Evolutionary conservation across 2,329 filamentous ascomycete genomes (phyloP), one percentile per base, ranked within the genome.

Genomic region (Tolypocladium pustulatum): DNA sequence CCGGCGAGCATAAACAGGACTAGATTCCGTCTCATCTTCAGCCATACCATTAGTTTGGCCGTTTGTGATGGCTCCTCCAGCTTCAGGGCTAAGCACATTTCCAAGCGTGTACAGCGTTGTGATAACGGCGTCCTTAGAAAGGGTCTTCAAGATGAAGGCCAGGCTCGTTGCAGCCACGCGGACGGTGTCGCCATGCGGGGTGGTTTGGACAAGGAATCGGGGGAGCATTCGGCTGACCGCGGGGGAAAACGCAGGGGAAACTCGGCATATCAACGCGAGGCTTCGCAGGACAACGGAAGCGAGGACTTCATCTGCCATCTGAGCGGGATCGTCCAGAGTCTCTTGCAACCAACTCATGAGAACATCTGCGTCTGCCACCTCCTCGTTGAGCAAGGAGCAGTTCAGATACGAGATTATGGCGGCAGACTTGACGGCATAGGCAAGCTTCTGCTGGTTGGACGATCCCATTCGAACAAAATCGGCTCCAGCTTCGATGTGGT

Each of bases 51-150:
- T 80, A 40, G 72, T 64, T 37, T 73, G 71, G 5, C 81, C 81
- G 63, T 87, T 84, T 37, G 77, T 76, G 57, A 81, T 75, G 52
- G 74, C 77, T 49, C 77, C 75, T 59, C 82, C 83, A 17, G 80
- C 79, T 54, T 83, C 85, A 6, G 91, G 87, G 65, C 91, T 97
- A 17, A 99, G 79, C 4, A 96, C 88, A 69, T 99, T 99, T 25
- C 94, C 94, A n/a, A 99, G 80, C 0, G 91, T 94, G 73, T 99
- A 99, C 12, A 99, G 78, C 1, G 92, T 97, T 6, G 92, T 96
- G 64, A 99, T 97, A 40, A 96, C 83, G 40, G 91, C 88, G 76
- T 99, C 94, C 66, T 96, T 89, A 1, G 94, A 96, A 15, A 97
- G 80, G 66, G 88, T 81, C 64, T 87, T 87, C 58, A 99, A 77